A percentile compares a stretch with the other conserved stretches of the same genome.
Conservation (phyloP, 768 basidiomycete species). For the Suillus alpinus region DNA sequence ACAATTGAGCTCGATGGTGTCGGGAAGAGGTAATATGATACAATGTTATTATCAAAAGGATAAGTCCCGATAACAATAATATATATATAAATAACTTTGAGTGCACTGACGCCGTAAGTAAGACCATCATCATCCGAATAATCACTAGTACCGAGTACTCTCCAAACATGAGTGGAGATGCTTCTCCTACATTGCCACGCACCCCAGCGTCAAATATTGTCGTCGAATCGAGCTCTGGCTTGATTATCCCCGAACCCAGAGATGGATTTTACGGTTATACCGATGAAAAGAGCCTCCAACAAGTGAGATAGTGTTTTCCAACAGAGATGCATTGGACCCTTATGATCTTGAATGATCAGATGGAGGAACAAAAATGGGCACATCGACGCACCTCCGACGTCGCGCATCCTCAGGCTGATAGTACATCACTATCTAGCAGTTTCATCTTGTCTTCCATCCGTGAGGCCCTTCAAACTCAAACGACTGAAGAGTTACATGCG, state of each 20-base stretch:
- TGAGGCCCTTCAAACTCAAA: slow-evolving; percentile 23
- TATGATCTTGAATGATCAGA: slow-evolving; percentile 38
- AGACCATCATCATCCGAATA: not conserved
- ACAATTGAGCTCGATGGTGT: slow-evolving; percentile 28
- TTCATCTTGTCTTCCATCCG: slow-evolving; percentile 38
- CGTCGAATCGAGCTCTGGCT: slow-evolving; percentile 23
- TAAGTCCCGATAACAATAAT: slow-evolving; percentile 3
- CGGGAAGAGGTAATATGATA: slow-evolving; percentile 24
- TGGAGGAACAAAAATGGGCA: slow-evolving; percentile 71
- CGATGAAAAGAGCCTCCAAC: slow-evolving; percentile 74
- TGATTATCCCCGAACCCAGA: slow-evolving; percentile 47
- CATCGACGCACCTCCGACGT: slow-evolving; percentile 60
- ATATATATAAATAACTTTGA: slow-evolving; percentile 1
- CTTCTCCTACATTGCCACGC: not conserved
- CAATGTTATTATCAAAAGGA: slow-evolving; percentile 8
- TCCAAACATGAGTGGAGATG: slow-evolving; percentile 4
- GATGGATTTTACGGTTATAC: slow-evolving; percentile 80
- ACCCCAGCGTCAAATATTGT: slow-evolving; percentile 3
- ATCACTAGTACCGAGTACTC: not conserved
- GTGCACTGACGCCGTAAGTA: not conserved
- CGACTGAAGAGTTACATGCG: slow-evolving; percentile 9
- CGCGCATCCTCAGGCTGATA: slow-evolving; percentile 14
- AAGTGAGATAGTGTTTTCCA: slow-evolving; percentile 44
- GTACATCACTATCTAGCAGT: slow-evolving; percentile 34
- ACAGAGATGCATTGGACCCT: slow-evolving; percentile 4